Conservation (phyloP, 2,329 filamentous ascomycete genomes). For the Aaosphaeria arxii region DNA sequence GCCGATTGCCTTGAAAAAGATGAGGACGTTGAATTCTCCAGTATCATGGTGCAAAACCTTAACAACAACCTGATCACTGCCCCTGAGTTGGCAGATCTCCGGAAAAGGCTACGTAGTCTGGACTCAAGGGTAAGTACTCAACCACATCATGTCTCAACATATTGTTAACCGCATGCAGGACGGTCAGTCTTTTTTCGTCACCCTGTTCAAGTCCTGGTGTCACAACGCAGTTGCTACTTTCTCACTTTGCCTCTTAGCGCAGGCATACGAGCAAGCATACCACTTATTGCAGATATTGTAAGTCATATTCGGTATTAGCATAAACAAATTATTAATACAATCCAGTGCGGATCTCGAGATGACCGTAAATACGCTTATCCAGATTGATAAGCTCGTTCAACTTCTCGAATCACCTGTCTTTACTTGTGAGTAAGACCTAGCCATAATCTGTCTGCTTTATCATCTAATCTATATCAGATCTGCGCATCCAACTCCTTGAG, state of each 20-base stretch:
- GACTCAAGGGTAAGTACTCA: conserved; percentile 66
- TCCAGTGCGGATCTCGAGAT: conserved; percentile 89
- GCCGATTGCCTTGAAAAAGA: conserved; percentile 97
- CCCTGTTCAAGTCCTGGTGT: conserved; percentile 94
- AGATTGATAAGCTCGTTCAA: conserved; percentile 97
- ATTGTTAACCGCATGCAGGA: conserved; percentile 54
- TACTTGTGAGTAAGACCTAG: conserved; percentile 66
- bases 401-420: conserved; percentile 96
- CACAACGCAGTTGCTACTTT: conserved; percentile 98
- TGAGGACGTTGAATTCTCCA: conserved; percentile 96
- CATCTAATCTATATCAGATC: conserved; percentile 54
- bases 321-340: background rate
- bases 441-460: background rate
- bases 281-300: conserved; percentile 94
- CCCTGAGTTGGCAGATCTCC: conserved; percentile 84
- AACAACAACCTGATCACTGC: conserved; percentile 99
- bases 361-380: conserved; percentile 97
- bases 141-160: conserved; percentile 4
- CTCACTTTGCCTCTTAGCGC: conserved; percentile 88
- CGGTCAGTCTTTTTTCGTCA: conserved; percentile 91
- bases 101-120: conserved; percentile 84
- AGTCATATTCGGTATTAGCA: conserved; percentile 24
- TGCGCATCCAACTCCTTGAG: conserved; percentile 90
- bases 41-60: conserved; percentile 98
- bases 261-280: conserved; percentile 97